A percentile compares a stretch with the other conserved stretches of the same genome.
These are phyloP conservation scores for Dioscorea alata DNA, from an alignment of 106 monocot species.

Conservation along the genomic window DNA sequence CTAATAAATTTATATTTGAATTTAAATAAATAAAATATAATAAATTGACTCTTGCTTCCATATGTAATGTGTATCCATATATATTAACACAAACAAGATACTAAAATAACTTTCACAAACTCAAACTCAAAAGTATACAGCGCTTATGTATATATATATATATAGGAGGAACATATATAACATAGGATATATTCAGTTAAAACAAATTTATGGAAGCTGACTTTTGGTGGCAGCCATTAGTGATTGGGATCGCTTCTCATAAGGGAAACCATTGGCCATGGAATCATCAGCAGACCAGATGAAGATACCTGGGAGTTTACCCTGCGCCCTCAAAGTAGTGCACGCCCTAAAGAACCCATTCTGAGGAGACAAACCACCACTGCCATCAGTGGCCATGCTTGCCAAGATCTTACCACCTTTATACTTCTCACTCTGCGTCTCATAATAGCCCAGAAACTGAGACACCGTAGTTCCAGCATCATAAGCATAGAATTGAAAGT, in stretches of 20 bases:
- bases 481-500: conserved; percentile 57
- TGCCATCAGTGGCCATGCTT: conserved; percentile 13
- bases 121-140: no score
- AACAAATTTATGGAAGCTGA: no score
- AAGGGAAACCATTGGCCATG: not conserved
- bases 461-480: conserved; percentile 26
- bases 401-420: conserved; percentile 23
- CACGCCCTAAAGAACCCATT: conserved; percentile 32
- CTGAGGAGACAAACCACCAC: conserved; percentile 14
- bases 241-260: not conserved
- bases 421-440: conserved; percentile 30
- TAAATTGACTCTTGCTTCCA: no score
- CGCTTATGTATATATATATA: no score
- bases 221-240: not conserved
- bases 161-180: no score
- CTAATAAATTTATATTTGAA: no score
- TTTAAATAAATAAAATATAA: no score
- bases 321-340: conserved; percentile 14
- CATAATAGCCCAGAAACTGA: conserved; percentile 36
- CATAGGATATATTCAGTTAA: no score
- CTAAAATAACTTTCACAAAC: no score
- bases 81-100: no score
- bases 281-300: not conserved
- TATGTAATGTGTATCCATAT: no score
- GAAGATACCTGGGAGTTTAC: conserved; percentile 9